Conservation (phyloP, 2,329 filamentous ascomycete genomes). For the Colletotrichum australisinense region DNA sequence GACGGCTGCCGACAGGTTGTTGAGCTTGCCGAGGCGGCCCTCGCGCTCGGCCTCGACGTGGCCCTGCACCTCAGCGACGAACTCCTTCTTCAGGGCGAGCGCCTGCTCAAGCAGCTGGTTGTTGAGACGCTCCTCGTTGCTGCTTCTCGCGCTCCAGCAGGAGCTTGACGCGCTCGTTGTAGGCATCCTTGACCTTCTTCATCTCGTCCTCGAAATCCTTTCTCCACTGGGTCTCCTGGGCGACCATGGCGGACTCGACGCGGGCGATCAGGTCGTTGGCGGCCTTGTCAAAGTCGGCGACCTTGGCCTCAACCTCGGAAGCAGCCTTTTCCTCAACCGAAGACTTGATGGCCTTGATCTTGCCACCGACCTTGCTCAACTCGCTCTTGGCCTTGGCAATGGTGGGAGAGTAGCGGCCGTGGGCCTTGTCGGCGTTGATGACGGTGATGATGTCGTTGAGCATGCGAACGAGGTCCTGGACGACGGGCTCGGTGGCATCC, state of each 20-base stretch:
- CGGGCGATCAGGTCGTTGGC: conserved; percentile 88
- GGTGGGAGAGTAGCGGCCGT: conserved; percentile 80
- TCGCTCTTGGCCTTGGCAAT: conserved; percentile 89
- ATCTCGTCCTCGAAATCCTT: conserved; percentile 90
- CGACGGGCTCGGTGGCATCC: conserved; percentile 84
- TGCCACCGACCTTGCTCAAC: conserved; percentile 79
- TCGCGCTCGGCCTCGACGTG: conserved; percentile 91
- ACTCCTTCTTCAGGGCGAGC: conserved; percentile 86
- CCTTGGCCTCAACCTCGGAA: conserved; percentile 77
- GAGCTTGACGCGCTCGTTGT: conserved; percentile 82
- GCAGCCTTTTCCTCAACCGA: conserved; percentile 78
- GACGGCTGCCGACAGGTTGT: conserved; percentile 81
- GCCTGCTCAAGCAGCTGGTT: conserved; percentile 94
- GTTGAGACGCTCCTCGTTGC: conserved; percentile 81
- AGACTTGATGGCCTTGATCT: conserved; percentile 80
- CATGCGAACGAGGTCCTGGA: conserved; percentile 94
- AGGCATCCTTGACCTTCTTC: conserved; percentile 79
- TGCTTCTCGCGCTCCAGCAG: conserved; percentile 84
- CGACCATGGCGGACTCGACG: conserved; percentile 85
- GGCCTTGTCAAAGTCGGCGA: conserved; percentile 85
- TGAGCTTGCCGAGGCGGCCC: conserved; percentile 86
- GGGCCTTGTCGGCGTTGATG: conserved; percentile 86
- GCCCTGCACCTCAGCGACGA: conserved; percentile 80
- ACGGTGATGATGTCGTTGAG: conserved; percentile 96
- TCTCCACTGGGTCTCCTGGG: conserved; percentile 85